These are phyloP conservation scores for Ascochyta pisi DNA, from an alignment of 2,329 filamentous ascomycete genomes.

Conservation along the genomic window DNA sequence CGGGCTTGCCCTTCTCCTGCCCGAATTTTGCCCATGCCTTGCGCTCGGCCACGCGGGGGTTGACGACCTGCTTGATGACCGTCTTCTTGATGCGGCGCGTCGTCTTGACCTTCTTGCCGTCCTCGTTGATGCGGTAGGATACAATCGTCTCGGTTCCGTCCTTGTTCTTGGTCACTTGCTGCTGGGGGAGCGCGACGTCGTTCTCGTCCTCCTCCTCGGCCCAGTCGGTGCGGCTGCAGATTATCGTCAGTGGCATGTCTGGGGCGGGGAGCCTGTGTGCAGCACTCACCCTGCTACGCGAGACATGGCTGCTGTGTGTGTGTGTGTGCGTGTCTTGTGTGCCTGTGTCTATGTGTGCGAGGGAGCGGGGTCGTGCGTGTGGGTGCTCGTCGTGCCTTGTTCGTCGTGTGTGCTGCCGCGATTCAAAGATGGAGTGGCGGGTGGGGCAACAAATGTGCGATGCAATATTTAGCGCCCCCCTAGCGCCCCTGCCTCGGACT, in stretches of 20 bases:
- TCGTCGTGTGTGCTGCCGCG: slow-evolving; percentile 13
- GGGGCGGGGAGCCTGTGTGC: neutral
- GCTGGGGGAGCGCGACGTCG: slow-evolving; percentile 85
- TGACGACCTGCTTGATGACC: slow-evolving; percentile 89
- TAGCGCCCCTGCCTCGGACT: slow-evolving; percentile 8
- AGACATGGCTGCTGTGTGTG: slow-evolving; percentile 41
- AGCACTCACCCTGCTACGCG: slow-evolving; percentile 46
- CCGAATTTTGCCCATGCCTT: slow-evolving; percentile 95
- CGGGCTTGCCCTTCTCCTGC: slow-evolving; percentile 80
- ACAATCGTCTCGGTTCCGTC: slow-evolving; percentile 97
- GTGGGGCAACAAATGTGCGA: slow-evolving; percentile 25
- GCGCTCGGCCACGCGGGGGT: slow-evolving; percentile 94
- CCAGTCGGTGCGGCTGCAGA: slow-evolving; percentile 75
- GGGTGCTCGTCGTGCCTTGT: slow-evolving; percentile 10
- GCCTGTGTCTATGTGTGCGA: neutral
- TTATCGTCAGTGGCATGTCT: slow-evolving; percentile 11
- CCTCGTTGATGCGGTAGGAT: slow-evolving; percentile 87
- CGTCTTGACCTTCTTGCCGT: slow-evolving; percentile 95
- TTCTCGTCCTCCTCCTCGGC: slow-evolving; percentile 88
- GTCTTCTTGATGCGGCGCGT: slow-evolving; percentile 94
- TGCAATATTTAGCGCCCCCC: slow-evolving; percentile 16
- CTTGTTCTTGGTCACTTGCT: slow-evolving; percentile 93
- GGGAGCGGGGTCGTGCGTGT: slow-evolving; percentile 1
- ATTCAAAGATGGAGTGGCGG: slow-evolving; percentile 28
- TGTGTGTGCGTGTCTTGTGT: neutral